Percentiles rank a stretch among this genome's conserved stretches.
phyloP scores from a whole-genome alignment of 108 stramenopile genomes.

The Cyclotella choctawhatcheeana region DNA sequence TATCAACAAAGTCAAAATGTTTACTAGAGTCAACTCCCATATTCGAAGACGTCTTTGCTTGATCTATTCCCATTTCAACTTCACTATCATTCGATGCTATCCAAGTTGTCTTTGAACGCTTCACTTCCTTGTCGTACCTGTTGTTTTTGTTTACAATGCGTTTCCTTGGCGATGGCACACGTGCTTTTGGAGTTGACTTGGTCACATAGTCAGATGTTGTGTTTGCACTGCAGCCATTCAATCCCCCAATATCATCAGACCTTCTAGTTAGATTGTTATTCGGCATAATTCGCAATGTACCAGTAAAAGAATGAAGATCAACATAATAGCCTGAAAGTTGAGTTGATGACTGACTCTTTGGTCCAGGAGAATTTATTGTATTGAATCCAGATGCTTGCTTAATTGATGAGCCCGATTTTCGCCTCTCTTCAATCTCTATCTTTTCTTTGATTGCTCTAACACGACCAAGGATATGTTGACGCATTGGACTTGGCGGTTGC shows the following conservation, averaged over 20 bases:
- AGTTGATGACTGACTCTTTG: neutral
- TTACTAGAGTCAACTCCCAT: neutral
- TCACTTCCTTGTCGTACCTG: neutral
- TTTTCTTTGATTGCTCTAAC: conserved; percentile 28
- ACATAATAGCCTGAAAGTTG: conserved; percentile 10
- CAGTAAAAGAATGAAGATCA: conserved; percentile 4
- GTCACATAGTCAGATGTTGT: neutral
- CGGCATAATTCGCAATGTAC: conserved; percentile 4
- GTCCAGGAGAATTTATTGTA: neutral
- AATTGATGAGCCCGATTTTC: neutral
- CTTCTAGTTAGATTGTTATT: neutral
- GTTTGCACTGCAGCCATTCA: neutral
- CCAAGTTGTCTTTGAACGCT: conserved; percentile 14
- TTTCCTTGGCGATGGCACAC: conserved; percentile 7
- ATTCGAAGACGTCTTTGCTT: neutral
- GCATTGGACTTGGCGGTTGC: conserved; percentile 9
- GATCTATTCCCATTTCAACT: conserved; percentile 11
- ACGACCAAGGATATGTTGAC: conserved; percentile 12
- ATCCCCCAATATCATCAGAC: neutral
- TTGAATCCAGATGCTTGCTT: neutral
- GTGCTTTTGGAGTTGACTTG: neutral
- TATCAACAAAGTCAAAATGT: conserved; percentile 8
- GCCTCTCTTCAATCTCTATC: conserved; percentile 8
- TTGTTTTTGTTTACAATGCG: conserved; percentile 1
- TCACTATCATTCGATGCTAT: conserved; percentile 19